A percentile compares a stretch with the other conserved stretches of the same genome.
These are phyloP conservation scores for Alternaria gaisen DNA, from an alignment of 2,329 filamentous ascomycete genomes.

Conservation along the genomic window DNA sequence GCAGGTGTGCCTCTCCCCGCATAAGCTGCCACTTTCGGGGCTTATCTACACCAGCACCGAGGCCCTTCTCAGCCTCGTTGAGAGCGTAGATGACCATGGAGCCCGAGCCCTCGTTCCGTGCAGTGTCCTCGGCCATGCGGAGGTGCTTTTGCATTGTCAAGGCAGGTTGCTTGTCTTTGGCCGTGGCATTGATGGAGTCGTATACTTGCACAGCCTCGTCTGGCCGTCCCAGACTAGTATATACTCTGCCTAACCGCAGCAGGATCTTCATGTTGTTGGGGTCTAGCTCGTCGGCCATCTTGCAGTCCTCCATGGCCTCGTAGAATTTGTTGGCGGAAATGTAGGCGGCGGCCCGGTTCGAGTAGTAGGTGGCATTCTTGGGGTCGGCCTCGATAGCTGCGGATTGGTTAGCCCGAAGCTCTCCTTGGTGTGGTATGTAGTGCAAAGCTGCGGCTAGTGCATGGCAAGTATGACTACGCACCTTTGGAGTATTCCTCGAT, in stretches of 20 bases:
- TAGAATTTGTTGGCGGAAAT: slow-evolving; percentile 85
- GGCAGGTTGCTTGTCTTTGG: slow-evolving; percentile 85
- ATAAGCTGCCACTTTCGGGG: slow-evolving; percentile 95
- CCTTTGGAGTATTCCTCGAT: slow-evolving; percentile 96
- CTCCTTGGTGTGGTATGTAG: slow-evolving; percentile 20
- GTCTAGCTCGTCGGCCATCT: slow-evolving; percentile 81
- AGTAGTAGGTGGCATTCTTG: slow-evolving; percentile 85
- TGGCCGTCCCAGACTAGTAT: slow-evolving; percentile 85
- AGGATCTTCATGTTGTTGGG: slow-evolving; percentile 87
- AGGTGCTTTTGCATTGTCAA: slow-evolving; percentile 86
- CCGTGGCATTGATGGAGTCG: slow-evolving; percentile 79
- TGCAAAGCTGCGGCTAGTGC: slow-evolving; percentile 18
- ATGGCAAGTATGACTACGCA: slow-evolving; percentile 56
- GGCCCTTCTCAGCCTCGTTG: slow-evolving; percentile 84
- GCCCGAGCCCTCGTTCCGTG: slow-evolving; percentile 77
- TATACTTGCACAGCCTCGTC: slow-evolving; percentile 87
- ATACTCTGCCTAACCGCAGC: slow-evolving; percentile 86
- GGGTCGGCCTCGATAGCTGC: slow-evolving; percentile 88
- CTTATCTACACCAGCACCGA: slow-evolving; percentile 77
- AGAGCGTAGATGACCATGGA: slow-evolving; percentile 94
- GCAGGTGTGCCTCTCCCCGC: slow-evolving; percentile 89
- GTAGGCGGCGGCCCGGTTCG: slow-evolving; percentile 93
- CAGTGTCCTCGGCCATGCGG: slow-evolving; percentile 77
- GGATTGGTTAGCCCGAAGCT: slow-evolving; percentile 33
- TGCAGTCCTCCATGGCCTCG: slow-evolving; percentile 86